These are phyloP conservation scores for Macadamia tetraphylla DNA, from an alignment of 164 flowering plant species.

Conservation along the genomic window DNA sequence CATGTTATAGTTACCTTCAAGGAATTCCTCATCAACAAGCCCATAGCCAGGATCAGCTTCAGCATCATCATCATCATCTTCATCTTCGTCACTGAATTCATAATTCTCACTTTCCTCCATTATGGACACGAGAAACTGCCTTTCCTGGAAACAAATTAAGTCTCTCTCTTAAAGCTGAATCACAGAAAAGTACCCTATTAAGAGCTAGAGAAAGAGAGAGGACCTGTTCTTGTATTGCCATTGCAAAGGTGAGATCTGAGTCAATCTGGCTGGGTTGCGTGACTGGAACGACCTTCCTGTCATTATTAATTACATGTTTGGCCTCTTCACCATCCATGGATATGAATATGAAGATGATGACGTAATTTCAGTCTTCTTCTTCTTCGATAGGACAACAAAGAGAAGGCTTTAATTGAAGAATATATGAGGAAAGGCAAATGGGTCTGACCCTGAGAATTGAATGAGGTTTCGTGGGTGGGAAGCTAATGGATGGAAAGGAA, in stretches of 20 bases:
- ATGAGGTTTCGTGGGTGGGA: background rate
- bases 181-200: background rate
- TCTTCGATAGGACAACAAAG: background rate
- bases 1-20: background rate
- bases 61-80: background rate
- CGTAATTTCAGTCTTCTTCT: too few species aligned
- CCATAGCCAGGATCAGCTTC: background rate
- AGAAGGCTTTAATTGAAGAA: background rate
- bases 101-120: constrained; percentile 4
- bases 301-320: background rate
- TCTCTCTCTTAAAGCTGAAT: background rate
- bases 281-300: background rate
- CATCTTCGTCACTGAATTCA: background rate
- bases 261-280: constrained; percentile 1
- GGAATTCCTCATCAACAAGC: background rate
- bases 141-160: constrained; percentile 6
- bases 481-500: background rate
- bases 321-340: constrained; percentile 11
- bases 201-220: background rate
- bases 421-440: constrained; percentile 3
- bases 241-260: constrained; percentile 11
- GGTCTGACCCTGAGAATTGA: too few species aligned
- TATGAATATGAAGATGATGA: background rate
- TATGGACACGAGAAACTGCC: background rate
- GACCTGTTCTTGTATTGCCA: constrained; percentile 12